phyloP scores from a whole-genome alignment of 306 rosid species.

The Vigna nakashimae region DNA sequence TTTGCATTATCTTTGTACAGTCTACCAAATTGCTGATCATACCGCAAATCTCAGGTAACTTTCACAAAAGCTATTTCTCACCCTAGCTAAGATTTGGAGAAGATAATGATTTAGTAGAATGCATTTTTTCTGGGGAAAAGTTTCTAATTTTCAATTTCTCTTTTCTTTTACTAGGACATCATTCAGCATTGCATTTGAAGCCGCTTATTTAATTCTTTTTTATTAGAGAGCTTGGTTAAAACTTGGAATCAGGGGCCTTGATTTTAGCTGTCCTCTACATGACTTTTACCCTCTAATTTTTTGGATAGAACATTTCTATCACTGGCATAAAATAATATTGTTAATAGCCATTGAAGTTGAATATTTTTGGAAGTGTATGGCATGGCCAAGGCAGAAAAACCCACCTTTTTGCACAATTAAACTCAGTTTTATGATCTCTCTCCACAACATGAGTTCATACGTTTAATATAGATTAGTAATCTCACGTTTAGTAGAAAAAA shows the following conservation, averaged over 20 bases:
- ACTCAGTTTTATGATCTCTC: background rate
- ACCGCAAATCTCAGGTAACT: constrained; percentile 32
- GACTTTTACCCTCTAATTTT: background rate
- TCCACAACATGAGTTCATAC: background rate
- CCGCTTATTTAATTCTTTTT: background rate
- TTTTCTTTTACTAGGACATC: constrained; percentile 4
- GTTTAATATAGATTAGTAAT: background rate
- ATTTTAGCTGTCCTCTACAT: constrained; percentile 8
- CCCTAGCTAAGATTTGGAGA: constrained; percentile 23
- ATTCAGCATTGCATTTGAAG: constrained; percentile 43
- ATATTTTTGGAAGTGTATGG: constrained; percentile 1
- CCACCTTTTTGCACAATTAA: background rate
- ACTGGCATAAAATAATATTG: constrained; percentile 14
- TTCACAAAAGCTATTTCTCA: constrained; percentile 31
- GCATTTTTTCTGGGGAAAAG: constrained; percentile 33
- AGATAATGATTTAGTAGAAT: constrained; percentile 14
- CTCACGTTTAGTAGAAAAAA: background rate
- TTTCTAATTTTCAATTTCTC: constrained; percentile 27
- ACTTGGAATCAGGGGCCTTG: constrained; percentile 27
- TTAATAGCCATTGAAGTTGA: constrained; percentile 10
- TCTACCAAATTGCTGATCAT: constrained; percentile 24
- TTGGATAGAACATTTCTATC: constrained; percentile 34
- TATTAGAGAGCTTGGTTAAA: constrained; percentile 27
- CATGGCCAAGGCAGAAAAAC: background rate
- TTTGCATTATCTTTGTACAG: constrained; percentile 27